phyloP scores from a whole-genome alignment of 75 land plant genomes.

The Pinus albicaulis region DNA sequence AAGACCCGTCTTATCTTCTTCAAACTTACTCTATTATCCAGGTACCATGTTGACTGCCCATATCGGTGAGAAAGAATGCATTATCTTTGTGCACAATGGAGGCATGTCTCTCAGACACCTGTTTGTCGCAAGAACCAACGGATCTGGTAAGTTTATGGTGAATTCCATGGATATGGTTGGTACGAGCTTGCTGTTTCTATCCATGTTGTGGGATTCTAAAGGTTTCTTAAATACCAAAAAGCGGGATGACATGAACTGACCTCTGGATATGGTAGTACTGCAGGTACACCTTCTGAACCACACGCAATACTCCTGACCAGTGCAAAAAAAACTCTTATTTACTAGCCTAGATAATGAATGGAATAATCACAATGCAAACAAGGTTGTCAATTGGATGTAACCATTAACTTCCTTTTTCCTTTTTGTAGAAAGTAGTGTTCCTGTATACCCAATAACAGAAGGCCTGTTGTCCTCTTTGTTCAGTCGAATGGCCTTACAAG shows the following conservation, averaged over 20 bases:
- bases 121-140: not conserved
- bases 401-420: not conserved
- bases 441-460: constrained; percentile 54
- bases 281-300: constrained; percentile 15
- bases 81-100: constrained; percentile 60
- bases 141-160: not conserved
- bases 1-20: not conserved
- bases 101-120: constrained; percentile 80
- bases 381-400: not conserved
- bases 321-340: not conserved
- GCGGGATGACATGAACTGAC: constrained; percentile 4
- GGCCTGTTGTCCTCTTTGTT: constrained; percentile 36
- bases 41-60: constrained; percentile 75
- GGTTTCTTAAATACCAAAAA: not conserved
- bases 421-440: not conserved
- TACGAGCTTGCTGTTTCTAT: not conserved
- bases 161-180: not conserved
- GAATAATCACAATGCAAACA: not conserved
- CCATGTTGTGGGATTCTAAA: not conserved
- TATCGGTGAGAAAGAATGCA: constrained; percentile 71
- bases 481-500: constrained; percentile 37
- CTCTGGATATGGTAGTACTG: constrained; percentile 30
- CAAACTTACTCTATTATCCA: constrained; percentile 78
- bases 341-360: not conserved
- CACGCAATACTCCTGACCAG: constrained; percentile 26